Percentiles rank a stretch among this genome's conserved stretches.
Evolutionary conservation across 176 grass and related monocot species (phyloP).

Genomic region (Avena atlantica): DNA sequence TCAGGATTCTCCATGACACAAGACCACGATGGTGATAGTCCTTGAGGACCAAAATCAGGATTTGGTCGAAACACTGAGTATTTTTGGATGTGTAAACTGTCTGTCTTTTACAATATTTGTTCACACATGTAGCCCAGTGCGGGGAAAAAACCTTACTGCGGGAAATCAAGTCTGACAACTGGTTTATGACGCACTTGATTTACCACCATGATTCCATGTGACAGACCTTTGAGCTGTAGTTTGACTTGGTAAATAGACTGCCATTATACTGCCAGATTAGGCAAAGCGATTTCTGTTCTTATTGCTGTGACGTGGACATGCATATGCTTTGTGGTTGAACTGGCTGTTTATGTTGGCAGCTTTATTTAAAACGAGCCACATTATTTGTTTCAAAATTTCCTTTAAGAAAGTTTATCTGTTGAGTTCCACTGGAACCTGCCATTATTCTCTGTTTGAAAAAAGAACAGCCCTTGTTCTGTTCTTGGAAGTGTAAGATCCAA

Average conservation of each 20-base stretch:
- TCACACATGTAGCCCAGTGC: neutral
- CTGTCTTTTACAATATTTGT: neutral
- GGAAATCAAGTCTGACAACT: neutral
- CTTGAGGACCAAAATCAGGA: neutral
- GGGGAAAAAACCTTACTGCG: neutral
- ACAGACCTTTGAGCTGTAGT: neutral
- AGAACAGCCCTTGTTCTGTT: neutral
- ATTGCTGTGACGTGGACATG: neutral
- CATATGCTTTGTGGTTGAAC: too few species aligned
- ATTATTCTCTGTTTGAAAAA: too few species aligned
- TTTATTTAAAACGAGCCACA: neutral
- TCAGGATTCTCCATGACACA: neutral
- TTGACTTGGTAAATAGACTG: neutral
- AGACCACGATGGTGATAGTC: neutral
- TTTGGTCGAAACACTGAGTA: neutral
- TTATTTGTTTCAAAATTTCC: neutral
- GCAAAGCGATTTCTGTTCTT: neutral
- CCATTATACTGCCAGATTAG: neutral
- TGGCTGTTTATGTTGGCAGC: neutral
- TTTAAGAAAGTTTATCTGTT: neutral
- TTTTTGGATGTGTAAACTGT: neutral
- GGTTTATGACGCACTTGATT: neutral
- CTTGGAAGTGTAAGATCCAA: neutral
- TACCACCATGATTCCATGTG: neutral
- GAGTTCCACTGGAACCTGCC: neutral